These are phyloP conservation scores for Aegilops bicornis DNA, from an alignment of 176 grass and related monocot genomes.

Conservation along the genomic window DNA sequence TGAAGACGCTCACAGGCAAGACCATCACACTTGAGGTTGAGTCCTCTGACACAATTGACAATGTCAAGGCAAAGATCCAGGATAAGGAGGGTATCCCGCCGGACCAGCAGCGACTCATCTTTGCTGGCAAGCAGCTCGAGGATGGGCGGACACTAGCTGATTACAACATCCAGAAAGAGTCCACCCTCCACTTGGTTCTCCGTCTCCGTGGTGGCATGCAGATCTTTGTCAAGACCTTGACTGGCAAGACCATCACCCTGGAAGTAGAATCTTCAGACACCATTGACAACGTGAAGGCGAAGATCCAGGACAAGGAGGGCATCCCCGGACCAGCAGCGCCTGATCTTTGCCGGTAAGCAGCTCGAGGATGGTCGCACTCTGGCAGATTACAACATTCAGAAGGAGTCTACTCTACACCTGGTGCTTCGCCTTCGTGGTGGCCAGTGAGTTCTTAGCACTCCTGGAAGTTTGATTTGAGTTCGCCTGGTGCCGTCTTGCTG, in stretches of 20 bases:
- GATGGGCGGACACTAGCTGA: constrained; percentile 58
- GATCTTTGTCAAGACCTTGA: constrained; percentile 64
- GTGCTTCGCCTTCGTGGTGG: constrained; percentile 63
- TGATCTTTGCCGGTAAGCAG: constrained; percentile 63
- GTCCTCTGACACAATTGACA: no score
- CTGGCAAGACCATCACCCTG: constrained; percentile 65
- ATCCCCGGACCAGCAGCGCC: constrained; percentile 71
- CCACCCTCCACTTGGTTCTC: no score
- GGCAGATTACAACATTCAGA: constrained; percentile 60
- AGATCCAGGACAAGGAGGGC: constrained; percentile 79
- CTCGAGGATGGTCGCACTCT: constrained; percentile 60
- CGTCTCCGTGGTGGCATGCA: constrained; percentile 34
- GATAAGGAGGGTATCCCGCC: constrained; percentile 87
- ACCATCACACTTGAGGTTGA: no score
- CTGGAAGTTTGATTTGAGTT: no score
- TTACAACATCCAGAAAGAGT: no score
- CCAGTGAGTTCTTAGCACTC: no score
- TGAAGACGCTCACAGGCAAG: constrained; percentile 29
- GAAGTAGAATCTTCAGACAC: constrained; percentile 58
- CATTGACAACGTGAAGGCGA: constrained; percentile 68
- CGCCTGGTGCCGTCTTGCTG: no score
- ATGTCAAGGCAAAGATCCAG: constrained; percentile 61
- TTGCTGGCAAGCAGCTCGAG: constrained; percentile 60
- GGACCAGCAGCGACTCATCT: constrained; percentile 72
- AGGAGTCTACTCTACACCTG: constrained; percentile 60